Conservation (phyloP, 352 stramenopile genomes). For the Blastocystis hominis region DNA sequence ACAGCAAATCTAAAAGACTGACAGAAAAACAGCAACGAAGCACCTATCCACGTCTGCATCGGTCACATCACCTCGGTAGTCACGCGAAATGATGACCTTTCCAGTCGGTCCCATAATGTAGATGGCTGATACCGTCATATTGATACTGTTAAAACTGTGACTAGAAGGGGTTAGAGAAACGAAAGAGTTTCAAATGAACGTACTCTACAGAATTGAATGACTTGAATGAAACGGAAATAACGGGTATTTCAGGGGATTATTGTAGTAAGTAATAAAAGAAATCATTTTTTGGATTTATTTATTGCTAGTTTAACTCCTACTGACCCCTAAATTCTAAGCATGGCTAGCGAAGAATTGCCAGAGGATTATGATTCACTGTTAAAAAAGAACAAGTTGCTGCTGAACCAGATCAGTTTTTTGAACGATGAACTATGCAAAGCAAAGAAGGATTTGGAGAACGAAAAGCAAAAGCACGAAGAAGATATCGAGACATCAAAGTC, state of each 20-base stretch:
- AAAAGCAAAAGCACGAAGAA: slow-evolving; percentile 43
- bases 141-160: neutral
- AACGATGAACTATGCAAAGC: slow-evolving; percentile 34
- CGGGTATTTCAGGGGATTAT: neutral
- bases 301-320: neutral
- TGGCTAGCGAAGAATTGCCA: neutral
- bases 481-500: slow-evolving; percentile 7
- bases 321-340: neutral
- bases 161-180: neutral
- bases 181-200: neutral
- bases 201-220: neutral
- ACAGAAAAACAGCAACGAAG: slow-evolving; percentile 64
- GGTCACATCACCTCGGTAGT: slow-evolving; percentile 95
- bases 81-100: slow-evolving; percentile 96
- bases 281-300: neutral
- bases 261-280: neutral
- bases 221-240: neutral
- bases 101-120: slow-evolving; percentile 97
- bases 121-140: slow-evolving; percentile 73
- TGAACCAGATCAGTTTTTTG: slow-evolving; percentile 36
- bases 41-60: slow-evolving; percentile 76
- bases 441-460: slow-evolving; percentile 17
- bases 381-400: slow-evolving; percentile 47
- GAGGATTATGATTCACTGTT: neutral
- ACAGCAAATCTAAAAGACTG: slow-evolving; percentile 63